Evolutionary conservation across 108 stramenopile genomes (phyloP), one percentile per base, ranked within the genome.

Genomic region (Fistulifera pelliculosa): DNA sequence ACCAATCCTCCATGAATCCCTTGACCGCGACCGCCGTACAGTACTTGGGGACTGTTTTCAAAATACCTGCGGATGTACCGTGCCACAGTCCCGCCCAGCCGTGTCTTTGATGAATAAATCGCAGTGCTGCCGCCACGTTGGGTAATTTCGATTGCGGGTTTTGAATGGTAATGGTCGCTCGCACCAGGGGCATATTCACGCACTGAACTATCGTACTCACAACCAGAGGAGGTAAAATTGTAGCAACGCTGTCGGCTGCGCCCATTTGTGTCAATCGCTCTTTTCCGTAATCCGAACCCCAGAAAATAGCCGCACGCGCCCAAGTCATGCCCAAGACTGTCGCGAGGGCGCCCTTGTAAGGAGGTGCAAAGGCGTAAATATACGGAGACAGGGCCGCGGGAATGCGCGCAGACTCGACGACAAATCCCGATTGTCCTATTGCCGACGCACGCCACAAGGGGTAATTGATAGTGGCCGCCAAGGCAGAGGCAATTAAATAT

Each of bases 1-100:
- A 57, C 12, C 54, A 52, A 11, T 80, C 85, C 45, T 76, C 70
- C 57, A 89, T 74, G 40, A 71, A 70, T 54, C 91, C 92, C 68
- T 99, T 99, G 38, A 96, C 85, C 14, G 84, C 65, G 13, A 99
- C 85, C 0, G 95, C 94, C 8, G 90, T 85, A 53, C 82, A 83
- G 57, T 99, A 99, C 47, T 99, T 99, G 1, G 98, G 98, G 18
- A 99, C 98, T n/a, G 95, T 96, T 35, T 99, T 99, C 26, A 97
- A 70, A 18, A 97, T 80, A 0, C 96, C 98, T 1, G 98, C 98
- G 13, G 71, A 72, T 8, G 90, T 90, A 14, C 96, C 96, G 55
- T 93, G 92, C 93, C 93, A 94, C 38, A 94, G 62, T 47, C 88
- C 90, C 22, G 45, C 23, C 15, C 86, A 16, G 1, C 90, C 95